phyloP scores from a whole-genome alignment of 306 rosid species.

The Malus orientalis region DNA sequence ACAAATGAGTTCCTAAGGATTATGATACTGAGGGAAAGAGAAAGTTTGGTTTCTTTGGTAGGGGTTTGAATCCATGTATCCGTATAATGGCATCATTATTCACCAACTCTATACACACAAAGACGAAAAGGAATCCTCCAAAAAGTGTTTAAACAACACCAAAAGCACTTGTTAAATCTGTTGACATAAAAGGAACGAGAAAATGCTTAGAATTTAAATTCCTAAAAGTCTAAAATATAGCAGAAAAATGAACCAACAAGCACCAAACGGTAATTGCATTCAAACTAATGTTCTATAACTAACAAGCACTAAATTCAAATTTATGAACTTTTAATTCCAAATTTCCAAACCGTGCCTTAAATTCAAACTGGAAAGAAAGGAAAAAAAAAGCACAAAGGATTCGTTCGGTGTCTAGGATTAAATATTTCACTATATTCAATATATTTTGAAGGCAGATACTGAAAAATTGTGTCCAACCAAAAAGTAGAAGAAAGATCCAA shows the following conservation, averaged over 20 bases:
- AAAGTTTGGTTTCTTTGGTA: constrained; percentile 29
- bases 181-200: background rate
- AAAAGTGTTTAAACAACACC: background rate
- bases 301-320: background rate
- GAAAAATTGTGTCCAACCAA: no score
- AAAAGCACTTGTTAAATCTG: background rate
- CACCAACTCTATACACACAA: background rate
- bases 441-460: no score
- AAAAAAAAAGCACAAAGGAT: no score
- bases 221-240: no score
- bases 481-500: no score
- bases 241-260: no score
- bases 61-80: constrained; percentile 50
- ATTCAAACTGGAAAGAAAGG: background rate
- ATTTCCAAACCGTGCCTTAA: no score
- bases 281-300: no score
- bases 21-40: constrained; percentile 19
- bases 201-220: no score
- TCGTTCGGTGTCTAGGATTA: no score
- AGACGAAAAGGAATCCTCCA: background rate
- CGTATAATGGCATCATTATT: constrained; percentile 44
- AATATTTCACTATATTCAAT: no score
- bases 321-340: background rate
- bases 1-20: background rate
- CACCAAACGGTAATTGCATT: no score